Evolutionary conservation across 495 filamentous ascomycete species (phyloP).

Genomic region (Talaromyces ruber): DNA sequence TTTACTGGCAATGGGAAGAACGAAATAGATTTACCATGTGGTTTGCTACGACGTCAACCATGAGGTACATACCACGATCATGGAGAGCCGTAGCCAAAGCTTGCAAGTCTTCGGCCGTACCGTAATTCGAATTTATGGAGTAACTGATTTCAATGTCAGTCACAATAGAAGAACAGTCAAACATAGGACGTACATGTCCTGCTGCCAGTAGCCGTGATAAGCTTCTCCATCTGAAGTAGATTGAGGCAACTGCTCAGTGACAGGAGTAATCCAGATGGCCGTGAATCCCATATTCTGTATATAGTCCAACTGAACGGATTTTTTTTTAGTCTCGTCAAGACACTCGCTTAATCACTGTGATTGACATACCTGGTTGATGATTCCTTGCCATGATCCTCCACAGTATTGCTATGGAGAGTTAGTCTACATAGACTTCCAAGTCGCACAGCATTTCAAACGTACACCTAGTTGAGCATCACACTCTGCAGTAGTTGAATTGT

Average conservation of each 20-base stretch:
- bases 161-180: neutral
- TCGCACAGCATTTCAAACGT: neutral
- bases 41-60: conserved; percentile 76
- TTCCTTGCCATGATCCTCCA: conserved; percentile 65
- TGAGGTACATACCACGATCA: conserved; percentile 58
- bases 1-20: neutral
- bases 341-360: neutral
- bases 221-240: conserved; percentile 43
- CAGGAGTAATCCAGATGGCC: conserved; percentile 75
- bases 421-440: neutral
- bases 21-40: conserved; percentile 46
- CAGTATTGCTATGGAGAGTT: conserved; percentile 46
- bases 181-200: conserved; percentile 40
- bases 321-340: neutral
- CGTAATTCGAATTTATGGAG: conserved; percentile 55
- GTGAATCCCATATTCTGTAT: conserved; percentile 74
- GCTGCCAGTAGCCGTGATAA: conserved; percentile 75
- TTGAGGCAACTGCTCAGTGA: conserved; percentile 51
- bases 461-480: conserved; percentile 31
- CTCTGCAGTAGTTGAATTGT: conserved; percentile 50
- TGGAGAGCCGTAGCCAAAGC: conserved; percentile 52
- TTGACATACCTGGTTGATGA: conserved; percentile 51
- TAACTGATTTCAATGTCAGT: conserved; percentile 24
- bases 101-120: conserved; percentile 55
- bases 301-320: conserved; percentile 30